Evolutionary conservation across 495 filamentous ascomycete species (phyloP).

Genomic region (Penicillium maclennaniae): DNA sequence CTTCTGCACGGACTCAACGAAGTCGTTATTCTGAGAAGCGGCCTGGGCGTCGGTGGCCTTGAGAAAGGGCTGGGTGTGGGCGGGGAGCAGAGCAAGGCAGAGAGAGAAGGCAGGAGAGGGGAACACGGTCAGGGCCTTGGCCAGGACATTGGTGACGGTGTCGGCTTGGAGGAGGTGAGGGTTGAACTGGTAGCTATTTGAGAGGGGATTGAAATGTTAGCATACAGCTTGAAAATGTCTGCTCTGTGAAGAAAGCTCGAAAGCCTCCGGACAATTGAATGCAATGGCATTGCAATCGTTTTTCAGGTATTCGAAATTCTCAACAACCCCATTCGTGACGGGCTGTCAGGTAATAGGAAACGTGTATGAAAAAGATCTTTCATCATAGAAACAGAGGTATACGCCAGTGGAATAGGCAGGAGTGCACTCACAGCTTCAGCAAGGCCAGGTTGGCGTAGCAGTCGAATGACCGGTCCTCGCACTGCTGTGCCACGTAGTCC

Average conservation of each 20-base stretch:
- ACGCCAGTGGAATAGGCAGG: constrained; percentile 7
- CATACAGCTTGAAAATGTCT: not conserved
- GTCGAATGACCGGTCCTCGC: constrained; percentile 90
- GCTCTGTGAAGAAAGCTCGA: not conserved
- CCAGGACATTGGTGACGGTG: constrained; percentile 96
- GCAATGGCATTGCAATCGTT: constrained; percentile 16
- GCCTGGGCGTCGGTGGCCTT: constrained; percentile 54
- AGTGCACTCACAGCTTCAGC: constrained; percentile 85
- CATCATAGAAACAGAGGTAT: constrained; percentile 53
- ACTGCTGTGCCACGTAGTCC: constrained; percentile 91
- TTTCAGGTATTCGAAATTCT: constrained; percentile 34
- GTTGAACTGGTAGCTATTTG: constrained; percentile 95
- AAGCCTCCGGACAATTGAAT: not conserved
- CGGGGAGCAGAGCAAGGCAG: constrained; percentile 84
- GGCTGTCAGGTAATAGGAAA: constrained; percentile 97
- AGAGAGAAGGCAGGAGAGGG: constrained; percentile 94
- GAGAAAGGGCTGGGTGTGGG: constrained; percentile 62
- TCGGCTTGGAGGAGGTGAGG: constrained; percentile 95
- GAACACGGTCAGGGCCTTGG: constrained; percentile 96
- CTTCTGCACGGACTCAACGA: constrained; percentile 82
- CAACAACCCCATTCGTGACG: constrained; percentile 32
- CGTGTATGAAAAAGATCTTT: constrained; percentile 62
- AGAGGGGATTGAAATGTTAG: constrained; percentile 12
- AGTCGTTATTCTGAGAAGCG: constrained; percentile 61
- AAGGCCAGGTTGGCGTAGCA: constrained; percentile 94